Base-by-base conservation (phyloP, 306 rosid genomes). In the Castanea mollissima region DNA sequence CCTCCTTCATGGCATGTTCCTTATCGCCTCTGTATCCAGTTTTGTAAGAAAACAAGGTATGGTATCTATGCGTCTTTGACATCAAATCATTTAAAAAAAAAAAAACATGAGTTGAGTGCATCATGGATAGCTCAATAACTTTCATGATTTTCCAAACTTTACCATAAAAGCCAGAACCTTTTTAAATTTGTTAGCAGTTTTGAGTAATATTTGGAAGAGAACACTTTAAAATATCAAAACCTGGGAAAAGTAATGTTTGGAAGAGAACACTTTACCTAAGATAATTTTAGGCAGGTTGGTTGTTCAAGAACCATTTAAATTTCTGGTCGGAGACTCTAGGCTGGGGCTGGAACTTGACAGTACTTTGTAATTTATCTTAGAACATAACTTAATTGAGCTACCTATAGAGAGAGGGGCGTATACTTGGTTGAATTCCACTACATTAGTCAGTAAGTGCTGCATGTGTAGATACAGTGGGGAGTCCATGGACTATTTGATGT, bases 1-100 rank as follows among this genome's bases (percentile, higher is more conserved):
- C 99, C 99, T 78, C 41, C 87, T 82, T 82, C 94, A 1, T 95
- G 99, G 99, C 99, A 93, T 87, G 99, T 95, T 78, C 92, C 98
- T 55, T 95, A 95, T 86, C 93, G 97, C 19, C 94, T 95, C 16
- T 95, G 99, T 68, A 95, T 95, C 87, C 90, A 89, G 75, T 95
- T 95, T 80, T 95, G 98, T 84, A 95, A 95, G 85, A 95, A 90
- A 85, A 95, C 99, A 3, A 91, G 99, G 99, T 93, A 88, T 76
- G 79, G 4, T 69, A 15, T 73, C 77, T 67, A 76, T 62, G 75
- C 80, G 18, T 75, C 67, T 71, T 49, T 68, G 71, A 7, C 76
- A 65, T 65, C 41, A 73, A 69, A 34, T 25, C 51, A 51, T 75
- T 60, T 52, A n/a, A n/a, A n/a, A n/a, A n/a, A 21, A 21, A 76